Conservation (phyloP, 2,329 filamentous ascomycete species). For the Trematosphaeria pertusa region DNA sequence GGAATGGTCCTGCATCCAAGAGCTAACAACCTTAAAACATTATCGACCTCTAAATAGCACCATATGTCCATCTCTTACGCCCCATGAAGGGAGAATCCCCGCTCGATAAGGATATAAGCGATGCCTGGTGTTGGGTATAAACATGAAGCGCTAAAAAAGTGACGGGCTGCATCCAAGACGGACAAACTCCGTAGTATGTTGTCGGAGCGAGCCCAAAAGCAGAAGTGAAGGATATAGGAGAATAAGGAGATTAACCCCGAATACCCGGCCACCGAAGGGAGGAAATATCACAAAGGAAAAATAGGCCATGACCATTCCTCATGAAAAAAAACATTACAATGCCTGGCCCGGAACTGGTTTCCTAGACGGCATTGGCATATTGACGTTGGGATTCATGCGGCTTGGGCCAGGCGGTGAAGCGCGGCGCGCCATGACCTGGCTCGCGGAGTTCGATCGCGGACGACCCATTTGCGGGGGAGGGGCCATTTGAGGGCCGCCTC, state of each 20-base stretch:
- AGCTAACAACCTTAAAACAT: no score
- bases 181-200: no score
- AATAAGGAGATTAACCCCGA: no score
- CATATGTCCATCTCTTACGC: background rate
- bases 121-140: conserved; percentile 27
- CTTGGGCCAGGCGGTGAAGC: conserved; percentile 43
- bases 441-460: conserved; percentile 47
- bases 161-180: no score
- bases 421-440: conserved; percentile 38
- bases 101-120: no score
- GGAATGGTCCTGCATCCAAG: no score
- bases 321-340: conserved; percentile 44
- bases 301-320: conserved; percentile 31
- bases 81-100: background rate
- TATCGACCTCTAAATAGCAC: conserved; percentile 24
- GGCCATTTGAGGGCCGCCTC: conserved; percentile 41
- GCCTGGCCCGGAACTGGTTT: conserved; percentile 59
- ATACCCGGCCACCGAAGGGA: no score
- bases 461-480: conserved; percentile 42
- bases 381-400: conserved; percentile 44
- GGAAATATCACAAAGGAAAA: conserved; percentile 9
- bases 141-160: conserved; percentile 17
- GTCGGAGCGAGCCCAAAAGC: conserved; percentile 2
- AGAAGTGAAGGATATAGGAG: conserved; percentile 4
- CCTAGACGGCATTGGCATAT: conserved; percentile 43